A percentile compares a stretch with the other conserved stretches of the same genome.
phyloP scores from a whole-genome alignment of 495 filamentous ascomycete genomes.

The Penicillium subrubescens region DNA sequence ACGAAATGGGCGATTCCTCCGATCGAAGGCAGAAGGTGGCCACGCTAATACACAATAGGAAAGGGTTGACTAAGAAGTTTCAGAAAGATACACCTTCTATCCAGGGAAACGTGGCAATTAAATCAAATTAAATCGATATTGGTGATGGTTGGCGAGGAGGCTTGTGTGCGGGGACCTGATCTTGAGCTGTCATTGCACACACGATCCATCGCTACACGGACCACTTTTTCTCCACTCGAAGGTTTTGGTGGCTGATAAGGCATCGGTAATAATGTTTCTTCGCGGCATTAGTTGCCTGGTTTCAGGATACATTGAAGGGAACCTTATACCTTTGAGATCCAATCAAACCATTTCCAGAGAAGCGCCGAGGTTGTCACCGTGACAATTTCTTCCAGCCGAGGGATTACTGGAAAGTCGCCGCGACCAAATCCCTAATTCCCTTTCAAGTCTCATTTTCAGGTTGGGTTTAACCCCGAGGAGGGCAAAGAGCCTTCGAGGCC shows the following conservation, averaged over 20 bases:
- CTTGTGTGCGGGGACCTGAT: background rate
- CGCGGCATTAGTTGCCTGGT: background rate
- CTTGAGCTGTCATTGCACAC: constrained; percentile 1
- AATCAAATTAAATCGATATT: background rate
- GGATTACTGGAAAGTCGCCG: background rate
- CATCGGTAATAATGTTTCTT: background rate
- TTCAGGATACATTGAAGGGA: background rate
- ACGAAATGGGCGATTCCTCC: constrained; percentile 15
- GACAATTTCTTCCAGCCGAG: background rate
- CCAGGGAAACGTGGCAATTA: background rate
- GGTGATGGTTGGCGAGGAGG: constrained; percentile 5
- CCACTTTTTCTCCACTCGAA: background rate
- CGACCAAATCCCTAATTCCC: background rate
- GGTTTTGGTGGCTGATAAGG: background rate
- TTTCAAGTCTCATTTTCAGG: background rate
- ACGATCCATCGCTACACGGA: background rate
- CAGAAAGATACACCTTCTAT: background rate
- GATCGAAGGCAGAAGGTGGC: background rate
- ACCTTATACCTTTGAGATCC: background rate
- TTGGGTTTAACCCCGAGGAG: background rate
- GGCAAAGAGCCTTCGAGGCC: background rate
- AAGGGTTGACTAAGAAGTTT: constrained; percentile 1
- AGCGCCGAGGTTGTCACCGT: background rate
- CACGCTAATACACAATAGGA: background rate
- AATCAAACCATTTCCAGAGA: background rate